These are phyloP conservation scores for Aurantiochytrium sp. DNA, from an alignment of 108 stramenopile species.

Conservation along the genomic window DNA sequence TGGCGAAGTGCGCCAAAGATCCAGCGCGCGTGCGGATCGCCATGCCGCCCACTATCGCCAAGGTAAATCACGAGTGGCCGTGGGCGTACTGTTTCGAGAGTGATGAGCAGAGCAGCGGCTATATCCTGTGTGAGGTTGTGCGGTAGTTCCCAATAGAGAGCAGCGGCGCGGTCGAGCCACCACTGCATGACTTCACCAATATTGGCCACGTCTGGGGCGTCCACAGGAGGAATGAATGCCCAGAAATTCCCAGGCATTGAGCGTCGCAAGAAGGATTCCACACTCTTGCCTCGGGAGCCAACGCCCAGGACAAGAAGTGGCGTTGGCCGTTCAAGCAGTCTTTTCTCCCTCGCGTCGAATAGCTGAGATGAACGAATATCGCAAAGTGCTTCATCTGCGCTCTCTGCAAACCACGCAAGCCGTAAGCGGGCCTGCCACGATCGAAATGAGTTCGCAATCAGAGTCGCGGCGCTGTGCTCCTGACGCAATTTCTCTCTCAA, in stretches of 20 bases:
- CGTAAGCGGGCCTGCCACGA: neutral
- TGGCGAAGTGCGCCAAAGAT: neutral
- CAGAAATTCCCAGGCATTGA: neutral
- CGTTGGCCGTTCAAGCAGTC: neutral
- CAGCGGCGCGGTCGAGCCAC: neutral
- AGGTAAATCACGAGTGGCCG: neutral
- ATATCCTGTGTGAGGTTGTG: neutral
- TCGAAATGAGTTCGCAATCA: neutral
- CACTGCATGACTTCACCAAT: neutral
- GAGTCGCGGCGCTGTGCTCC: neutral
- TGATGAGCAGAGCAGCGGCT: neutral
- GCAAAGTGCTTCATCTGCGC: neutral
- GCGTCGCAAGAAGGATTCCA: neutral
- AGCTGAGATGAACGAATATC: neutral
- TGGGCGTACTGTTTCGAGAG: neutral
- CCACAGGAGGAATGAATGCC: neutral
- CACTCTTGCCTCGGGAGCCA: neutral
- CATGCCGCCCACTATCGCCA: neutral
- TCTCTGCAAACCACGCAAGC: neutral
- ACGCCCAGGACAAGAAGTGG: neutral
- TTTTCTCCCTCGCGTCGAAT: neutral
- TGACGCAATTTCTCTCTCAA: neutral
- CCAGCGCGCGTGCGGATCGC: neutral
- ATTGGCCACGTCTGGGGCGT: neutral
- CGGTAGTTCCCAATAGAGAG: neutral